Evolutionary conservation across 768 basidiomycete species (phyloP).

Genomic region (Amanita pseudoporphyria): DNA sequence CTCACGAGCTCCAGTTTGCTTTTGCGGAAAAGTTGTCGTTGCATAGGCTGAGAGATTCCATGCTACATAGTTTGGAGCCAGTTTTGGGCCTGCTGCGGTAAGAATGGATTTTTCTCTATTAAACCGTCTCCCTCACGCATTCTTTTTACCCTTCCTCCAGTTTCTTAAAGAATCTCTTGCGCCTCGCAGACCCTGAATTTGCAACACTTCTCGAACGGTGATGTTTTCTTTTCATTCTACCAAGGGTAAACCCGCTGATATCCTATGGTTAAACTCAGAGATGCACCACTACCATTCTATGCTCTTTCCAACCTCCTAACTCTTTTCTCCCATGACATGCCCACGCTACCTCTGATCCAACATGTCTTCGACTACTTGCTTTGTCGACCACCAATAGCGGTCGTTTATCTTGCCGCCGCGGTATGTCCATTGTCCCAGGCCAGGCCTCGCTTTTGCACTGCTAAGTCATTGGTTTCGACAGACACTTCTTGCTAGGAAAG

Average conservation of each 20-base stretch:
- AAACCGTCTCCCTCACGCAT: not conserved
- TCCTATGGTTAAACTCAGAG: constrained; percentile 30
- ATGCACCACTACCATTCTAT: constrained; percentile 77
- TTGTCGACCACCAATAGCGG: constrained; percentile 68
- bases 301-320: constrained; percentile 87
- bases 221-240: constrained; percentile 6
- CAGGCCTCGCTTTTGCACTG: not conserved
- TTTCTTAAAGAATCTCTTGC: constrained; percentile 64
- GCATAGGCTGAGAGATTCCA: constrained; percentile 76
- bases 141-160: constrained; percentile 25
- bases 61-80: constrained; percentile 79
- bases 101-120: constrained; percentile 4
- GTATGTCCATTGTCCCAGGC: constrained; percentile 27
- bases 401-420: constrained; percentile 76
- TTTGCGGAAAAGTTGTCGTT: constrained; percentile 69
- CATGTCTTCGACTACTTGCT: constrained; percentile 89
- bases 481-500: constrained; percentile 68
- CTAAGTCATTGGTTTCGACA: constrained; percentile 19
- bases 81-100: constrained; percentile 73
- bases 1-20: constrained; percentile 42
- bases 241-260: no score
- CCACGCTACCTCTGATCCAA: constrained; percentile 82
- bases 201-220: constrained; percentile 62
- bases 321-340: constrained; percentile 87
- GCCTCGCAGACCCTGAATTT: constrained; percentile 59